A percentile compares a stretch with the other conserved stretches of the same genome.
Conservation (phyloP, 106 monocot species). For the Phalaenopsis aphrodite region DNA sequence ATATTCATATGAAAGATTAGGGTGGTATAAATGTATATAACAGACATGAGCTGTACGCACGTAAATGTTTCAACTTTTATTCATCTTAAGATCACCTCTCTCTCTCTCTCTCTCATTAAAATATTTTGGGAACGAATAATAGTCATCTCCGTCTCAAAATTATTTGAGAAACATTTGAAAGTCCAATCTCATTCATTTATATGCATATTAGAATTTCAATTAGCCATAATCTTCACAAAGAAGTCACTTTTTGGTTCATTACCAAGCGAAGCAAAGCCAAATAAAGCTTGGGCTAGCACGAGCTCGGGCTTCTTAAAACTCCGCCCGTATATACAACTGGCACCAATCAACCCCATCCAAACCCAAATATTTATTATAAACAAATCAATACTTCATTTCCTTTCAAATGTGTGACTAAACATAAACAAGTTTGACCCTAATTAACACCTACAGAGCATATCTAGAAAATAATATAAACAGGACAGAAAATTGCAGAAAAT, state of each 20-base stretch:
- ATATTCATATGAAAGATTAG: too few relatives aligned
- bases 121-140: too few relatives aligned
- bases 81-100: too few relatives aligned
- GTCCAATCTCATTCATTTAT: neutral
- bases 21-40: too few relatives aligned
- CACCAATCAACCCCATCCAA: neutral
- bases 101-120: too few relatives aligned
- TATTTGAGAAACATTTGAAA: too few relatives aligned
- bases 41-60: too few relatives aligned
- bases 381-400: neutral
- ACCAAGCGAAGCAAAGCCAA: neutral
- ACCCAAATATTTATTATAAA: neutral
- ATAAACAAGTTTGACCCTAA: neutral
- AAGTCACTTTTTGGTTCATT: neutral
- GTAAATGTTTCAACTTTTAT: too few relatives aligned
- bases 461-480: slow-evolving; percentile 9
- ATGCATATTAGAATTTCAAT: neutral
- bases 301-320: neutral
- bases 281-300: neutral
- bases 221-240: neutral
- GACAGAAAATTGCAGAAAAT: neutral
- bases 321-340: neutral
- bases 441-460: neutral
- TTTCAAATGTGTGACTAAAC: slow-evolving; percentile 1
- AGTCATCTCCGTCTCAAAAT: too few relatives aligned